Percentiles rank a stretch among this genome's conserved stretches.
Evolutionary conservation across 1,284 basidiomycete genomes (phyloP).

Genomic region (Paramarasmius palmivorus): DNA sequence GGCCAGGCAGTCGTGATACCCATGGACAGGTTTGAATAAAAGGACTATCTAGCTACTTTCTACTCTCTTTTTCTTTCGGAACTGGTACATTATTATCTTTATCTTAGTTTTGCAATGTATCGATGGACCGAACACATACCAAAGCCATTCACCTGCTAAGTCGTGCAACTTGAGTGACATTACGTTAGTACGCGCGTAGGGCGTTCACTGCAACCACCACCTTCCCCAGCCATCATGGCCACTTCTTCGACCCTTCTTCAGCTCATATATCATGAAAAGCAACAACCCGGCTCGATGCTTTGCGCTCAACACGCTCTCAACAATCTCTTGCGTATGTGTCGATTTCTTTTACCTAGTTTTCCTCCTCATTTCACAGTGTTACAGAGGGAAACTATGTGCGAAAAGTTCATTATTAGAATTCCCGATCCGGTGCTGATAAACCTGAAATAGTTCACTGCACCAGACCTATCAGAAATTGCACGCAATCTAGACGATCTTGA

Average conservation of each 20-base stretch:
- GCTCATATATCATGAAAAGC: slow-evolving; percentile 74
- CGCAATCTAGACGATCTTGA: slow-evolving; percentile 65
- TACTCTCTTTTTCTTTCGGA: no score
- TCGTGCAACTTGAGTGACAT: no score
- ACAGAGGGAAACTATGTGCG: slow-evolving; percentile 70
- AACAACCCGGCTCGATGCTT: slow-evolving; percentile 76
- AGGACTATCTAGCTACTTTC: no score
- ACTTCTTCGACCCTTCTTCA: slow-evolving; percentile 48
- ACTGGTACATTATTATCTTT: no score
- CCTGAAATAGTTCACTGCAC: slow-evolving; percentile 69
- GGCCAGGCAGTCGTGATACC: no score
- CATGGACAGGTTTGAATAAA: no score
- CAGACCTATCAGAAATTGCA: slow-evolving; percentile 86
- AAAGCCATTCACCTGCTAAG: no score
- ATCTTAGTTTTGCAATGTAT: no score
- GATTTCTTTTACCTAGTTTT: slow-evolving; percentile 6
- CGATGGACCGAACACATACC: no score
- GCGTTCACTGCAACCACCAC: neutral
- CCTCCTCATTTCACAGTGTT: slow-evolving; percentile 13
- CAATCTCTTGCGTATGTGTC: slow-evolving; percentile 67
- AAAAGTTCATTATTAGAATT: slow-evolving; percentile 23
- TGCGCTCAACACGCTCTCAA: slow-evolving; percentile 88
- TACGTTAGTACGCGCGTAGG: no score
- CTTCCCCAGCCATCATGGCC: neutral
- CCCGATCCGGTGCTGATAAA: slow-evolving; percentile 8